phyloP scores from a whole-genome alignment of 768 basidiomycete genomes.

The Pleurotus eryngii region DNA sequence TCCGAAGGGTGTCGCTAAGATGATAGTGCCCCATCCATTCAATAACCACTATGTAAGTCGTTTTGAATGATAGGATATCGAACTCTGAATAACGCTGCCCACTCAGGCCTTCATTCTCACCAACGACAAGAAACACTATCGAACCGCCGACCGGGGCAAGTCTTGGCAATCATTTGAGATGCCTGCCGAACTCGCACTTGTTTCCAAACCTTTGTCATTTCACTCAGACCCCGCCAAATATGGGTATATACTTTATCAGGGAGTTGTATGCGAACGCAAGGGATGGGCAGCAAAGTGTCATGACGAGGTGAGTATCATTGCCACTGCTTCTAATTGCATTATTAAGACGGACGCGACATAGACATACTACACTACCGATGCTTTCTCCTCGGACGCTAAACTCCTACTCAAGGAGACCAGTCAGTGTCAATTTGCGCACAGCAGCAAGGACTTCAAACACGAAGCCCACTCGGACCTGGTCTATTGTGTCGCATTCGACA shows the following conservation, averaged over 20 bases:
- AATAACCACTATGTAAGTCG: conserved; percentile 68
- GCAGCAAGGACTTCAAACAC: conserved; percentile 78
- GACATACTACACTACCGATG: conserved; percentile 88
- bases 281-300: conserved; percentile 61
- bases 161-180: conserved; percentile 84
- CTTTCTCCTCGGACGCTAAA: conserved; percentile 60
- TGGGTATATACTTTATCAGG: conserved; percentile 79
- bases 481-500: conserved; percentile 88
- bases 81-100: not conserved
- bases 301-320: conserved; percentile 57
- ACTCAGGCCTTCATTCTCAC: conserved; percentile 85
- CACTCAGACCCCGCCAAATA: conserved; percentile 73
- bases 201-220: conserved; percentile 74
- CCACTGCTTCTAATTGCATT: conserved; percentile 4
- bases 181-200: conserved; percentile 53
- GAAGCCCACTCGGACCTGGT: conserved; percentile 72
- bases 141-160: conserved; percentile 83
- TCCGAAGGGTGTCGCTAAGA: conserved; percentile 52
- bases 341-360: conserved; percentile 26
- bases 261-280: conserved; percentile 52
- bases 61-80: not conserved
- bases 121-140: conserved; percentile 72
- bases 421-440: conserved; percentile 87
- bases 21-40: conserved; percentile 86
- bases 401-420: conserved; percentile 68